A percentile compares a stretch with the other conserved stretches of the same genome.
Evolutionary conservation across 495 filamentous ascomycete species (phyloP).

Genomic region (Clohesyomyces aquaticus): DNA sequence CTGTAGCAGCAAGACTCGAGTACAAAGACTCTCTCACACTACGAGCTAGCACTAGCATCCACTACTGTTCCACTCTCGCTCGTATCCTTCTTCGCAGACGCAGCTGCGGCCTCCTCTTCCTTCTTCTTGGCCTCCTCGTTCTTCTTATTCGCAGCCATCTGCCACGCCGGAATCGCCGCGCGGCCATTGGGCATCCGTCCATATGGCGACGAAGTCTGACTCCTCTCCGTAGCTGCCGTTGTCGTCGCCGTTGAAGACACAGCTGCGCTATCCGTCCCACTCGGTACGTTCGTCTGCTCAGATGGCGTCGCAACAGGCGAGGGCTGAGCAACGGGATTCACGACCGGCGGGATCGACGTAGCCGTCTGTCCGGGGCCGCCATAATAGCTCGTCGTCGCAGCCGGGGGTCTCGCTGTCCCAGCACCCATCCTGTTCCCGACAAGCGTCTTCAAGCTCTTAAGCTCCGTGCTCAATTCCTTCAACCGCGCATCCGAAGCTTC

Average conservation of each 20-base stretch:
- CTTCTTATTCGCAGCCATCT: slow-evolving; percentile 74
- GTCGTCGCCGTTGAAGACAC: slow-evolving; percentile 29
- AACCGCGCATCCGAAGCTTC: slow-evolving; percentile 78
- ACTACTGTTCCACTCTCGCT: slow-evolving; percentile 44
- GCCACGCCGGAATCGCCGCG: slow-evolving; percentile 89
- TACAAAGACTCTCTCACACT: neutral
- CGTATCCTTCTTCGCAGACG: slow-evolving; percentile 47
- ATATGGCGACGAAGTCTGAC: slow-evolving; percentile 36
- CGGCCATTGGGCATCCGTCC: slow-evolving; percentile 47
- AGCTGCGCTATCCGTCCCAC: slow-evolving; percentile 6
- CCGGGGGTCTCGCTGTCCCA: slow-evolving; percentile 44
- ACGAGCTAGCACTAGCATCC: slow-evolving; percentile 34
- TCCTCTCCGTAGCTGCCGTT: slow-evolving; percentile 41
- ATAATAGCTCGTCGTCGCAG: slow-evolving; percentile 46
- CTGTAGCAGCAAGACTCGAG: too few species aligned
- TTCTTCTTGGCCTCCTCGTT: slow-evolving; percentile 57
- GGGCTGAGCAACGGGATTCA: slow-evolving; percentile 26
- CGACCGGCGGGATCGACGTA: slow-evolving; percentile 9
- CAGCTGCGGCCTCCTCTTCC: slow-evolving; percentile 45
- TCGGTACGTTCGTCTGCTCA: slow-evolving; percentile 11
- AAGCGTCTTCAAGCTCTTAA: slow-evolving; percentile 90
- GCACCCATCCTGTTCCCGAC: slow-evolving; percentile 77
- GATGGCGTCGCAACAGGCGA: slow-evolving; percentile 45
- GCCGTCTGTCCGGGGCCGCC: slow-evolving; percentile 19
- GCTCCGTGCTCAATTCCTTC: slow-evolving; percentile 81